Evolutionary conservation across 192 early-diverging fungal species (phyloP), one percentile per base, ranked within the genome.

Genomic region (Coemansia interrupta): DNA sequence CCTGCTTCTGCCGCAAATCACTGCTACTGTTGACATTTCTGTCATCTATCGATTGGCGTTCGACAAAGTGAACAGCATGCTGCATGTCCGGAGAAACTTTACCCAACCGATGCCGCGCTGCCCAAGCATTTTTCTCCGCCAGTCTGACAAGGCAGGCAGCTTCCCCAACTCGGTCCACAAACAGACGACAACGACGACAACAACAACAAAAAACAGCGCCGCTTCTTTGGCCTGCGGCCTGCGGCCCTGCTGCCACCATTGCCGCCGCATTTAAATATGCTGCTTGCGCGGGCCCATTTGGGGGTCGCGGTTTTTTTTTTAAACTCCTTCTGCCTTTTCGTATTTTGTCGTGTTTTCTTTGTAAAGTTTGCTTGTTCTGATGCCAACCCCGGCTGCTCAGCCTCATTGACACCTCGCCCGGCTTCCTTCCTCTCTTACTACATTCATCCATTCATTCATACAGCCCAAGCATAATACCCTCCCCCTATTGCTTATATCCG

Each of bases 381-480:
- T 66, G 45, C 23, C 30, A 48, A 59, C 50, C 32, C 45, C 64
- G 32, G 54, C 57, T 61, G 58, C 70, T 63, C 70, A 66, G 70
- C 70, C 70, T 61, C 72, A 61, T 61, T 69, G 24, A 58, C 19
- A 44, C 42, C 42, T 44, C 42, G n/a, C 15, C 42, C 19, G 15
- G 42, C 15, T 18, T 20, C 42, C 17, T 18, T 44, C 58, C 62
- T 28, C 40, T 45, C 46, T 38, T 52, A 29, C 11, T 19, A 36
- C 32, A 7, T 36, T 36, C 32, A 7, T 36, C 9, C 32, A 36
- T 36, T 36, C 32, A 36, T 36, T 36, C 32, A 36, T 6, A 8
- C 32, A 36, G 32, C 32, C 32, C 32, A 36, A 36, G 6, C 32
- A 36, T 13, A 30, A 47, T 32, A 49, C 14, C 19, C 32, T 30